phyloP scores from a whole-genome alignment of 83 land plant species.

The Picea engelmannii region DNA sequence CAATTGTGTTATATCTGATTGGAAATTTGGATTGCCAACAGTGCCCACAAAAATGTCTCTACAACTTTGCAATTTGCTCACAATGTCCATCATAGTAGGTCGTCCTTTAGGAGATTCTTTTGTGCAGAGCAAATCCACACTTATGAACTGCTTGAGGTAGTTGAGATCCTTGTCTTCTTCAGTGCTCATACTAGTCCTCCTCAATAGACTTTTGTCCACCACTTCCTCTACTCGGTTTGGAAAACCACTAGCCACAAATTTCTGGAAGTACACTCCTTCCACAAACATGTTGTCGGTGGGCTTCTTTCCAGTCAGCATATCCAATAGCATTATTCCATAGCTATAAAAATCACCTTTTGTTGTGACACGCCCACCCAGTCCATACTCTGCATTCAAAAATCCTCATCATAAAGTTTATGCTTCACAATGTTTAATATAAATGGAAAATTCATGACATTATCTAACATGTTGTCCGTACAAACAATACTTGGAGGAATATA shows the following conservation, averaged over 20 bases:
- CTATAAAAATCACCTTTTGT: conserved; percentile 23
- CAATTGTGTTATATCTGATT: no score
- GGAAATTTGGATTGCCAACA: no score
- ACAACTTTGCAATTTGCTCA: no score
- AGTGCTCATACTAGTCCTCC: no score
- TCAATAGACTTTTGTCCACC: no score
- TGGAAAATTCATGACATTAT: background rate
- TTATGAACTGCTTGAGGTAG: no score
- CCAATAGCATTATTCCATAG: conserved; percentile 15
- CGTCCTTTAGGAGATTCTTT: no score
- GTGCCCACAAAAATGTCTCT: no score
- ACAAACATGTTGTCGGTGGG: conserved; percentile 15
- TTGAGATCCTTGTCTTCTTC: no score
- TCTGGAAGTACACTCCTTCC: conserved; percentile 1
- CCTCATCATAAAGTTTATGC: background rate
- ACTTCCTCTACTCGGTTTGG: background rate
- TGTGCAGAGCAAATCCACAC: no score
- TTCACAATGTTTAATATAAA: background rate
- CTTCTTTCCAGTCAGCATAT: conserved; percentile 19
- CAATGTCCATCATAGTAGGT: no score
- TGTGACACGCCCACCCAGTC: conserved; percentile 14
- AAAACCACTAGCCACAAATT: conserved; percentile 1
- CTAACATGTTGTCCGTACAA: background rate
- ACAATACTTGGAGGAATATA: conserved; percentile 22
- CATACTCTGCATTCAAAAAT: conserved; percentile 10